A percentile compares a stretch with the other conserved stretches of the same genome.
These are phyloP conservation scores for Globisporangium heterothallicum DNA, from an alignment of 352 stramenopile species.

Conservation along the genomic window DNA sequence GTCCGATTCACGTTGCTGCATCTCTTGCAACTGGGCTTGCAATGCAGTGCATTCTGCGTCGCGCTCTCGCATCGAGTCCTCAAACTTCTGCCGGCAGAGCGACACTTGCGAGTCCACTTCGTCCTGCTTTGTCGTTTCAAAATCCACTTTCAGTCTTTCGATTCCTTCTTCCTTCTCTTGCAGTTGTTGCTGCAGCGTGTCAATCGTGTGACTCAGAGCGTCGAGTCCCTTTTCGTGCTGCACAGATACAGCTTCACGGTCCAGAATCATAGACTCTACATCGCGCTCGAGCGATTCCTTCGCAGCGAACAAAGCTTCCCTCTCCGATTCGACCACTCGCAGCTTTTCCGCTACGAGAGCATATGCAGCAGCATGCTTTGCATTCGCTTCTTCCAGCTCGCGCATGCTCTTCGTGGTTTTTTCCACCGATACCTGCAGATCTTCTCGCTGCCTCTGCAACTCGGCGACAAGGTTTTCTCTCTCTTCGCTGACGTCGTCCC, in stretches of 20 bases:
- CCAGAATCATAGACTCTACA: not conserved
- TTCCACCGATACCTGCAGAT: not conserved
- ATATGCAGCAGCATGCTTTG: too few species aligned
- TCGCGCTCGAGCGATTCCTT: conserved; percentile 1
- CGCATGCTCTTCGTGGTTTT: not conserved
- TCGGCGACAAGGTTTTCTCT: too few species aligned
- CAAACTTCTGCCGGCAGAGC: not conserved
- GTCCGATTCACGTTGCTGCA: not conserved
- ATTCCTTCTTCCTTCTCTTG: conserved; percentile 2
- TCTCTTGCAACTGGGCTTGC: not conserved
- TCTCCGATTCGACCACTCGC: not conserved
- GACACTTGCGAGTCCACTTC: too few species aligned
- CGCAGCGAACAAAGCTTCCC: not conserved
- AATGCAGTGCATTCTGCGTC: not conserved
- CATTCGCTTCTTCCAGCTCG: not conserved
- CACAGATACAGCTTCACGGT: not conserved
- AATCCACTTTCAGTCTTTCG: not conserved
- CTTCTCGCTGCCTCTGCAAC: too few species aligned
- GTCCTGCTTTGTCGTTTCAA: too few species aligned
- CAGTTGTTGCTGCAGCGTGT: conserved; percentile 2
- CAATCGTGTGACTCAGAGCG: not conserved
- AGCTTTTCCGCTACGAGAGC: not conserved
- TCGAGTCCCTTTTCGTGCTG: not conserved
- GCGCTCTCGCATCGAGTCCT: not conserved
- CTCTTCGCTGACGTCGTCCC: too few species aligned